phyloP scores from a whole-genome alignment of 352 stramenopile genomes.

The Phytopythium aichiense region DNA sequence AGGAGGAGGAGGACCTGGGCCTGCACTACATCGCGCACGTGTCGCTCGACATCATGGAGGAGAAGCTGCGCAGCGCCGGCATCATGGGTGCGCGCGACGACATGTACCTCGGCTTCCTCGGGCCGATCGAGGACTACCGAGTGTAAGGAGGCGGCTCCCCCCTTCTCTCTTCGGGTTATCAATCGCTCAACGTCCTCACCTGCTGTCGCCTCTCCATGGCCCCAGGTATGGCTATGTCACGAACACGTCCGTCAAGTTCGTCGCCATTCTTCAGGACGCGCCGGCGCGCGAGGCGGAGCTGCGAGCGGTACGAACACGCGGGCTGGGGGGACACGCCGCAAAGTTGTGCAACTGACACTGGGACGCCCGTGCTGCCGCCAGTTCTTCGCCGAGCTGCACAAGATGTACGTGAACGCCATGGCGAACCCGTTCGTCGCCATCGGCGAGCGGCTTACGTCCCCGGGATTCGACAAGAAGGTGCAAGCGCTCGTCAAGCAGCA shows the following conservation, averaged over 20 bases:
- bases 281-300: slow-evolving; percentile 78
- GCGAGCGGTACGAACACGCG: slow-evolving; percentile 36
- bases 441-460: slow-evolving; percentile 76
- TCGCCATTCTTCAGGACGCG: slow-evolving; percentile 71
- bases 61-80: slow-evolving; percentile 56
- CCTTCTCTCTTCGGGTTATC: background rate
- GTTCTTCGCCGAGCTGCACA: slow-evolving; percentile 84
- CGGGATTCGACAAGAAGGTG: slow-evolving; percentile 77
- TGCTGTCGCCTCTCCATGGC: too few species aligned
- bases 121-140: slow-evolving; percentile 82
- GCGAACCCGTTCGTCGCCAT: slow-evolving; percentile 84
- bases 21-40: slow-evolving; percentile 88
- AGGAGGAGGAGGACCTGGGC: slow-evolving; percentile 79
- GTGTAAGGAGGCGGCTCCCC: slow-evolving; percentile 27
- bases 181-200: too few species aligned
- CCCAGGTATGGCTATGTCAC: slow-evolving; percentile 77
- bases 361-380: slow-evolving; percentile 14
- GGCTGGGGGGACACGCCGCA: background rate
- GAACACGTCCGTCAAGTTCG: slow-evolving; percentile 83
- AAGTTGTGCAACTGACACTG: background rate
- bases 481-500: slow-evolving; percentile 73
- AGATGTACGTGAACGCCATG: slow-evolving; percentile 84
- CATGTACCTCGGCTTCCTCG: slow-evolving; percentile 85
- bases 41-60: slow-evolving; percentile 81
- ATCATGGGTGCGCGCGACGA: slow-evolving; percentile 63